phyloP scores from a whole-genome alignment of 805 yeast genomes.

The Nakazawaea sp. region DNA sequence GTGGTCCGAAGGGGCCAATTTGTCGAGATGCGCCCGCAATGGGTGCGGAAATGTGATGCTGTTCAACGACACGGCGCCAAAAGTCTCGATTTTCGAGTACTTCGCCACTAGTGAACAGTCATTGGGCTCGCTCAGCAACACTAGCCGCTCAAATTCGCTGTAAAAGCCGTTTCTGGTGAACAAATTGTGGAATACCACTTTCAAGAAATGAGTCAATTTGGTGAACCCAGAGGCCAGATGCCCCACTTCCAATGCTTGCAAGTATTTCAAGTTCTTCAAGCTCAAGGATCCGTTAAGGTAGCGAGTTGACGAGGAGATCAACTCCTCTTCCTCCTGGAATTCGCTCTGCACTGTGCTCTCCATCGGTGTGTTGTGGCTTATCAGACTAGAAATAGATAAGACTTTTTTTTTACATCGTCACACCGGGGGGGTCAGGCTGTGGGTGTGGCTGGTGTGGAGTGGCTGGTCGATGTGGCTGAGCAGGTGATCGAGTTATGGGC shows the following conservation, averaged over 20 bases:
- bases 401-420: too few species aligned
- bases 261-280: conserved; percentile 1
- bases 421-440: too few species aligned
- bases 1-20: conserved; percentile 13
- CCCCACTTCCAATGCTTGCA: conserved; percentile 5
- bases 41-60: conserved; percentile 48
- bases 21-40: conserved; percentile 26
- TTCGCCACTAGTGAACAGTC: conserved; percentile 50
- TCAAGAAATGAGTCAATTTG: neutral
- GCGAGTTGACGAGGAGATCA: conserved; percentile 1
- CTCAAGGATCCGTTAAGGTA: conserved; percentile 2
- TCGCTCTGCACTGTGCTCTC: neutral
- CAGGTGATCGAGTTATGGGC: too few species aligned
- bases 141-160: conserved; percentile 33
- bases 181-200: neutral
- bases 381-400: too few species aligned
- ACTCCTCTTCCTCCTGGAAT: conserved; percentile 5
- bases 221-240: neutral
- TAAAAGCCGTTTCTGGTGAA: conserved; percentile 13
- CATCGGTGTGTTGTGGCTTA: too few species aligned
- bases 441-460: too few species aligned
- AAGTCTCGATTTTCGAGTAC: conserved; percentile 31
- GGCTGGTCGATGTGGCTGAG: too few species aligned
- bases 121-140: conserved; percentile 38
- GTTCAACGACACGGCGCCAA: conserved; percentile 31